Evolutionary conservation across 805 yeast species (phyloP).

Genomic region (Hanseniaspora singularis): DNA sequence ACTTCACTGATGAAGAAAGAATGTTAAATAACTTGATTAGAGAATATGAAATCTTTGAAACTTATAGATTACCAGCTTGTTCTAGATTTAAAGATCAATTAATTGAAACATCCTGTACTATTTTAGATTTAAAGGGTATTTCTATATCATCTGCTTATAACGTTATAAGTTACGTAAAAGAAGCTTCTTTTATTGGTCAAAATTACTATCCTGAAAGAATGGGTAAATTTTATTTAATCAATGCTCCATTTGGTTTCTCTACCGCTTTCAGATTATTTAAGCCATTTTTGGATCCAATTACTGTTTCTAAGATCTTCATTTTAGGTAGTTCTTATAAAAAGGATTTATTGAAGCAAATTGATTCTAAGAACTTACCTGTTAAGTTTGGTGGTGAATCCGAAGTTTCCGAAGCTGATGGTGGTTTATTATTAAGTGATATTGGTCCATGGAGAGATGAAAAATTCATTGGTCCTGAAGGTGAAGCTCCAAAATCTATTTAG

Average conservation of each 20-base stretch:
- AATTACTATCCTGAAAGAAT: conserved; percentile 97
- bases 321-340: conserved; percentile 66
- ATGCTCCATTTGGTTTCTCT: conserved; percentile 95
- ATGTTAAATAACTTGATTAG: conserved; percentile 92
- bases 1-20: conserved; percentile 87
- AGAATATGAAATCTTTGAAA: conserved; percentile 90
- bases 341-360: conserved; percentile 83
- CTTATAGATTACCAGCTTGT: conserved; percentile 82
- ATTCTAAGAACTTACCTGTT: conserved; percentile 79
- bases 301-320: conserved; percentile 87
- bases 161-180: conserved; percentile 78
- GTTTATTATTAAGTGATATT: conserved; percentile 72
- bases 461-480: conserved; percentile 90
- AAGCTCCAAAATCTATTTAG: conserved; percentile 56
- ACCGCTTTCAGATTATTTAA: conserved; percentile 85
- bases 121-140: conserved; percentile 88
- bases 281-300: conserved; percentile 93
- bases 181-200: conserved; percentile 90
- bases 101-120: conserved; percentile 93
- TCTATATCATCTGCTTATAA: conserved; percentile 72
- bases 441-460: conserved; percentile 96
- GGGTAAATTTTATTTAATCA: conserved; percentile 93
- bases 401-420: conserved; percentile 57
- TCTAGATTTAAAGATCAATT: conserved; percentile 67
- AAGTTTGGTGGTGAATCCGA: conserved; percentile 80